Evolutionary conservation across 2,329 filamentous ascomycete genomes (phyloP).

Genomic region (Exophiala lecanii-corni): DNA sequence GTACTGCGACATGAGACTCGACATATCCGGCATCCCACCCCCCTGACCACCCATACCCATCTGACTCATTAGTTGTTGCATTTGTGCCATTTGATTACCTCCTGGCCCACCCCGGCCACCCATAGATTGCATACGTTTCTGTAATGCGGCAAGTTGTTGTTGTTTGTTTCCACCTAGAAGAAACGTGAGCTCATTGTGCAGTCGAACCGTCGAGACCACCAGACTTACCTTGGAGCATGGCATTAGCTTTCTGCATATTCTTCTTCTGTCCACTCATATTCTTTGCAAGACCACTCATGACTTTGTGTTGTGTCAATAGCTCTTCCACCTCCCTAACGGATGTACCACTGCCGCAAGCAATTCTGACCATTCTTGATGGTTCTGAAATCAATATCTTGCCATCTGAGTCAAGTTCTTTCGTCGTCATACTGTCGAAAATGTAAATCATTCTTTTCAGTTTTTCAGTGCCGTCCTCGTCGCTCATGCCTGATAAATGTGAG

Average conservation of each 20-base stretch:
- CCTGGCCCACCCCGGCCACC: conserved; percentile 61
- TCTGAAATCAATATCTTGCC: conserved; percentile 92
- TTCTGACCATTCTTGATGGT: conserved; percentile 84
- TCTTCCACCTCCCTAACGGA: conserved; percentile 92
- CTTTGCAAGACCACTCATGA: conserved; percentile 99
- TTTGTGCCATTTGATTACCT: conserved; percentile 65
- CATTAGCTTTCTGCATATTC: conserved; percentile 92
- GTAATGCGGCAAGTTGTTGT: conserved; percentile 86
- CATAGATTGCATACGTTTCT: conserved; percentile 91
- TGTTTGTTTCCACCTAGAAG: conserved; percentile 79
- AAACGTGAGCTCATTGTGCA: background rate
- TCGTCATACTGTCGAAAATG: conserved; percentile 97
- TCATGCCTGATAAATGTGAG: conserved; percentile 58
- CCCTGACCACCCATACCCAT: background rate
- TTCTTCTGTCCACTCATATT: conserved; percentile 98
- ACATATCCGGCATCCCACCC: conserved; percentile 1
- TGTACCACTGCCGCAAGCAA: conserved; percentile 85
- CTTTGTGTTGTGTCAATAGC: conserved; percentile 91
- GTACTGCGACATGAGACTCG: background rate
- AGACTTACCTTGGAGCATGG: conserved; percentile 62
- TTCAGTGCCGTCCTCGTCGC: conserved; percentile 89
- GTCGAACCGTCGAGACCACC: background rate
- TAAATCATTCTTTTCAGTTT: conserved; percentile 99
- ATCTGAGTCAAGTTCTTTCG: conserved; percentile 90
- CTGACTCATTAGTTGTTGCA: background rate